A percentile compares a stretch with the other conserved stretches of the same genome.
Evolutionary conservation across 2,329 filamentous ascomycete species (phyloP).

Genomic region (Phialophora chinensis): DNA sequence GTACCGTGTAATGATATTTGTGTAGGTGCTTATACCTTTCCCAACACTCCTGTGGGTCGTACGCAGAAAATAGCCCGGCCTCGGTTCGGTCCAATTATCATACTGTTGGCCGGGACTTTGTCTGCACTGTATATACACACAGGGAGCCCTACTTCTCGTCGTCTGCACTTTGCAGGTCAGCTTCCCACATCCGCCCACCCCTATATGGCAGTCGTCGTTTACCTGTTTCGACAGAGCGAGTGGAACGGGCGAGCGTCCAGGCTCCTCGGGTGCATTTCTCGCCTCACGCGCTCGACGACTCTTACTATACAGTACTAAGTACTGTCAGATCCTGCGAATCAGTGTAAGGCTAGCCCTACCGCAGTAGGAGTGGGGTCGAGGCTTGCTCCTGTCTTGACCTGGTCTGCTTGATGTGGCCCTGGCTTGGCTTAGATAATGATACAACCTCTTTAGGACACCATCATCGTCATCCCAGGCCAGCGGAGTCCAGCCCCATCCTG

Average conservation of each 20-base stretch:
- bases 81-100: neutral
- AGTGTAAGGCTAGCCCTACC: neutral
- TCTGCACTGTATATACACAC: neutral
- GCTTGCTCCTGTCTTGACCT: neutral
- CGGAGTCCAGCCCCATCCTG: too few relatives aligned
- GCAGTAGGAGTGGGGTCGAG: neutral
- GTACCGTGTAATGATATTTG: neutral
- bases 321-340: neutral
- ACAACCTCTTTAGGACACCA: neutral
- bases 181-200: neutral
- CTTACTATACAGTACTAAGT: neutral
- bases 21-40: neutral
- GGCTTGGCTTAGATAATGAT: conserved; percentile 4
- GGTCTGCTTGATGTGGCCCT: too few relatives aligned
- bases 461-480: neutral
- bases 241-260: neutral
- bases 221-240: neutral
- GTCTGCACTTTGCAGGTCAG: neutral
- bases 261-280: neutral
- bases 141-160: neutral
- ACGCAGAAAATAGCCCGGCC: neutral
- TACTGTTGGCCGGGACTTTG: neutral
- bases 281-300: neutral
- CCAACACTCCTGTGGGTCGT: neutral
- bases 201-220: neutral